phyloP scores from a whole-genome alignment of 2,329 filamentous ascomycete genomes.

The Triangularia setosa region DNA sequence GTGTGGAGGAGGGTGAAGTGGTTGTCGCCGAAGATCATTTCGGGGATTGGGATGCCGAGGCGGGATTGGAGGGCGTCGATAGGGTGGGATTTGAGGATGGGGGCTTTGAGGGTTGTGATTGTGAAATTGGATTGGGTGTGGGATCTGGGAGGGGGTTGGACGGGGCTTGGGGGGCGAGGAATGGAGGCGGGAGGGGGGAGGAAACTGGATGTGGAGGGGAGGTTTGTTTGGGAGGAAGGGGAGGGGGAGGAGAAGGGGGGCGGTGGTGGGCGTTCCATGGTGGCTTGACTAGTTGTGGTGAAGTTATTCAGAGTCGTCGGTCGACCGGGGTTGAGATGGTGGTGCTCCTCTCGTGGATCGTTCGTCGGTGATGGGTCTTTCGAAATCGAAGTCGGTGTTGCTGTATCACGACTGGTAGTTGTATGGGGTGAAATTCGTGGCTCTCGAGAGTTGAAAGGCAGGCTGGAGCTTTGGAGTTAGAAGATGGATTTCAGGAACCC shows the following conservation, averaged over 20 bases:
- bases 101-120: slow-evolving; percentile 81
- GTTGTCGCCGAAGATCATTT: slow-evolving; percentile 99
- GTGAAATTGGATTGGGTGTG: slow-evolving; percentile 64
- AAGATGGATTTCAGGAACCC: not conserved
- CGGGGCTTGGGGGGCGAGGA: not conserved
- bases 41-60: slow-evolving; percentile 82
- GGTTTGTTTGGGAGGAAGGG: not conserved
- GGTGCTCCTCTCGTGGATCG: not conserved
- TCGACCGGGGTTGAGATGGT: not conserved
- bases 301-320: not conserved
- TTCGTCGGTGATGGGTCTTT: not conserved
- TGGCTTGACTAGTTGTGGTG: not conserved
- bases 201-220: not conserved
- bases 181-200: not conserved
- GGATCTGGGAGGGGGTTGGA: slow-evolving; percentile 29
- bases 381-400: not conserved
- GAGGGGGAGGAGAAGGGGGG: not conserved
- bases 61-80: slow-evolving; percentile 80
- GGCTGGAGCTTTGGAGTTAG: not conserved
- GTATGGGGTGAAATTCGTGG: not conserved
- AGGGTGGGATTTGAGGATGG: slow-evolving; percentile 86
- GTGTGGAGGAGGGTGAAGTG: slow-evolving; percentile 69
- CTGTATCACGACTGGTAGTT: not conserved
- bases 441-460: not conserved
- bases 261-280: not conserved